Percentiles rank a stretch among this genome's conserved stretches.
These are phyloP conservation scores for Fraxinus americana DNA, from an alignment of 257 asterid species.

Conservation along the genomic window DNA sequence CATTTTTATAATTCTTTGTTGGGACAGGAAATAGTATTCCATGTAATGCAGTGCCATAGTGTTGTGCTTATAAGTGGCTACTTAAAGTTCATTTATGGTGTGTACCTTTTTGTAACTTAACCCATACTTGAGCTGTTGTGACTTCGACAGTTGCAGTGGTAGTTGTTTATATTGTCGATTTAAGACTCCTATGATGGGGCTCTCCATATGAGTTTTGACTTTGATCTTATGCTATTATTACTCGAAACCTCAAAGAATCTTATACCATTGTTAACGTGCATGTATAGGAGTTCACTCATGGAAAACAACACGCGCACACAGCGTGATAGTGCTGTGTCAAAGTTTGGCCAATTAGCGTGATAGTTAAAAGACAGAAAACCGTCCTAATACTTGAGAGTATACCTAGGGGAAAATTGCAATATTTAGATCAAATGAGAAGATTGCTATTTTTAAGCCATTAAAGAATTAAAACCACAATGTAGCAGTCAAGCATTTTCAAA, in stretches of 20 bases:
- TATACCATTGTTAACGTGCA: neutral
- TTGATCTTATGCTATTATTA: neutral
- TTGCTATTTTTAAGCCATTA: too few relatives aligned
- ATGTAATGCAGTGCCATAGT: constrained; percentile 37
- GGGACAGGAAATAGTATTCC: constrained; percentile 17
- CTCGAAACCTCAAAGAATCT: neutral
- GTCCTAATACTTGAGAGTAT: too few relatives aligned
- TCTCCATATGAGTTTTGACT: neutral
- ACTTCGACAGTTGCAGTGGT: constrained; percentile 32
- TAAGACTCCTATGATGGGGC: neutral
- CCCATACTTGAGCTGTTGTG: constrained; percentile 32
- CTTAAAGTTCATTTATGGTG: constrained; percentile 29
- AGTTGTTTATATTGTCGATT: constrained; percentile 24
- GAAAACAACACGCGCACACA: too few relatives aligned
- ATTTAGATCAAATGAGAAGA: too few relatives aligned
- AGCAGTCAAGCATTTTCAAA: too few relatives aligned
- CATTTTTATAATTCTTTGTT: constrained; percentile 27
- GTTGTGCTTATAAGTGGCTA: constrained; percentile 69
- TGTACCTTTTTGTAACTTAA: constrained; percentile 40
- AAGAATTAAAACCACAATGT: too few relatives aligned
- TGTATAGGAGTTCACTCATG: too few relatives aligned
- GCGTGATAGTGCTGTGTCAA: too few relatives aligned
- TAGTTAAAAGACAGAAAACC: too few relatives aligned
- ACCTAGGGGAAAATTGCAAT: too few relatives aligned
- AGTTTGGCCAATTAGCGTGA: too few relatives aligned